Evolutionary conservation across 1,139 yeast species (phyloP).

Genomic region (Pneumocystis carinii): DNA sequence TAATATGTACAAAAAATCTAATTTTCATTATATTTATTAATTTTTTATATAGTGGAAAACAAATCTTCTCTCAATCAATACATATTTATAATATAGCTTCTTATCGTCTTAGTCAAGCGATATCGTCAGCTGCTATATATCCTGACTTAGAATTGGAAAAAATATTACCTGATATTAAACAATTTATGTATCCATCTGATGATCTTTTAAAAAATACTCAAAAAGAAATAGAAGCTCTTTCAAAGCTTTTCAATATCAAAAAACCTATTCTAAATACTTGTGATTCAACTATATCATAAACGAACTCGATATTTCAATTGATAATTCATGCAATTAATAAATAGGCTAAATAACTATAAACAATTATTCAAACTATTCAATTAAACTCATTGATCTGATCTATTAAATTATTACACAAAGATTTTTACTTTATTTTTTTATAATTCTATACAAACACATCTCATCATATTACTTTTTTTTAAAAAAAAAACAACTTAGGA

Average conservation of each 20-base stretch:
- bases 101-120: slow-evolving; percentile 21
- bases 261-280: not conserved
- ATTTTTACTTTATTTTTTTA: no score
- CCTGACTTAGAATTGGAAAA: slow-evolving; percentile 14
- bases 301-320: no score
- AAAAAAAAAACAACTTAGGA: no score
- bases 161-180: not conserved
- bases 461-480: no score
- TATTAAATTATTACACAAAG: no score
- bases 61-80: slow-evolving; percentile 16
- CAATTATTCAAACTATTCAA: no score
- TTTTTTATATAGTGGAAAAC: not conserved
- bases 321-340: no score
- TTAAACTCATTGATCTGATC: no score
- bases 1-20: not conserved
- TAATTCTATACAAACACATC: no score
- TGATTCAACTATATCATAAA: not conserved
- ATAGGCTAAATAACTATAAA: no score
- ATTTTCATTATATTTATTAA: not conserved
- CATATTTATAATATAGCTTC: slow-evolving; percentile 21
- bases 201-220: not conserved
- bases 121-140: slow-evolving; percentile 22
- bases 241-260: not conserved
- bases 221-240: not conserved
- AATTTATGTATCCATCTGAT: not conserved